phyloP scores from a whole-genome alignment of 352 stramenopile genomes.

The Aphanomyces stellatus region DNA sequence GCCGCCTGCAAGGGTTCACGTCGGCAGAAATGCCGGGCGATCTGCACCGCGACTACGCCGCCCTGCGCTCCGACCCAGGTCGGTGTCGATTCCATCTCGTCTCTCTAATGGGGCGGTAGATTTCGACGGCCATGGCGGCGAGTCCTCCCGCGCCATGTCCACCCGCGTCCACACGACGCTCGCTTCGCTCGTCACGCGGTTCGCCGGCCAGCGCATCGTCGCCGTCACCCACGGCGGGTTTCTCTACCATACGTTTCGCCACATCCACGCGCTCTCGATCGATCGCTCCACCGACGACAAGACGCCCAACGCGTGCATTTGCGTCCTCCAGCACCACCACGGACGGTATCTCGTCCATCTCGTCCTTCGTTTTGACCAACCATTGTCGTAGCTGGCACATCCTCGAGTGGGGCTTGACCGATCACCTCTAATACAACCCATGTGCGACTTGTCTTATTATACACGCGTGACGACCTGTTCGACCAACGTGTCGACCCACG shows the following conservation, averaged over 20 bases:
- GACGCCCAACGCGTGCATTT: constrained; percentile 18
- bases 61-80: constrained; percentile 9
- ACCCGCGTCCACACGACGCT: neutral
- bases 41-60: neutral
- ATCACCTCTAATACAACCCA: no score
- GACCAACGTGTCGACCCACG: neutral
- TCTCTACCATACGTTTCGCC: constrained; percentile 9
- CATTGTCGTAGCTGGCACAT: constrained; percentile 1
- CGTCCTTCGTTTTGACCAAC: neutral
- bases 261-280: neutral
- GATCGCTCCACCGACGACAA: constrained; percentile 2
- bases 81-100: neutral
- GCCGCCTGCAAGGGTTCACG: constrained; percentile 1
- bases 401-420: neutral
- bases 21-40: neutral
- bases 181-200: neutral
- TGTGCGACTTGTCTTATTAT: no score
- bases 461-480: no score
- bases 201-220: constrained; percentile 6
- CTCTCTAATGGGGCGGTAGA: neutral
- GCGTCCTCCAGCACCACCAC: neutral
- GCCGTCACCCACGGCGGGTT: constrained; percentile 9
- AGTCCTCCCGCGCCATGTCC: constrained; percentile 15
- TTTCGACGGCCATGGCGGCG: constrained; percentile 4
- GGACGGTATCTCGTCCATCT: neutral